Base-by-base conservation (phyloP, 352 stramenopile species). In the Phytophthora constricta region DNA sequence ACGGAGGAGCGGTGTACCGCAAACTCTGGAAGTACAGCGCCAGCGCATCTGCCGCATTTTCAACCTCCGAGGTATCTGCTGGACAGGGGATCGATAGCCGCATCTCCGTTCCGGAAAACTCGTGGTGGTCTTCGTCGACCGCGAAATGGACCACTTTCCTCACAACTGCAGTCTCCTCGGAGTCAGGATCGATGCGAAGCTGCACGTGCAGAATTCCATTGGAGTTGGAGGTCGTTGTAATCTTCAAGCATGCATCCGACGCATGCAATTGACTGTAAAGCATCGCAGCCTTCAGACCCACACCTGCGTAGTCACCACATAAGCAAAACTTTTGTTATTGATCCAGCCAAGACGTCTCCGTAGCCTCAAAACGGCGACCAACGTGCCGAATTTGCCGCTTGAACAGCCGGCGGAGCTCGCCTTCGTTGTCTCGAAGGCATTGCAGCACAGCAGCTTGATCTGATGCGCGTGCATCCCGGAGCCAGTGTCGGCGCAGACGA, bases 31-130 rank as follows among this genome's bases (percentile, higher is more conserved):
- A 92, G 53, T 93, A 95, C 25, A 86, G 28, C 8, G 79, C 69
- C 20, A 95, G 53, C 14, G 58, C 68, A 27, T 89, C 77, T 9
- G 79, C 76, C 25, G 74, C 82, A 19, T 76, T 72, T 25, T 87
- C 79, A 5, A 90, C n/a, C 1, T 87, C 67, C 13, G n/a, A 4
- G 14, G 27, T 37, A 43, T 55, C 48, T 1, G 63, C 50, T 39
- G 85, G 82, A 46, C 54, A 77, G 19, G 87, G 85, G 26, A 95
- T 68, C 10, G 74, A 74, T 28, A 95, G 57, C 8, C 82, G 73
- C 78, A 95, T 90, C 47, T 95, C 85, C 8, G 87, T 95, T 13
- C 87, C 87, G 3, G 87, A 93, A 50, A 95, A 93, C 27, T 78
- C 58, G 11, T 85, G 65, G 34, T 95, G 85, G 4, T 59, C 57